A percentile compares a stretch with the other conserved stretches of the same genome.
These are phyloP conservation scores for Kregervanrija delftensis DNA, from an alignment of 805 yeast genomes.

Conservation along the genomic window DNA sequence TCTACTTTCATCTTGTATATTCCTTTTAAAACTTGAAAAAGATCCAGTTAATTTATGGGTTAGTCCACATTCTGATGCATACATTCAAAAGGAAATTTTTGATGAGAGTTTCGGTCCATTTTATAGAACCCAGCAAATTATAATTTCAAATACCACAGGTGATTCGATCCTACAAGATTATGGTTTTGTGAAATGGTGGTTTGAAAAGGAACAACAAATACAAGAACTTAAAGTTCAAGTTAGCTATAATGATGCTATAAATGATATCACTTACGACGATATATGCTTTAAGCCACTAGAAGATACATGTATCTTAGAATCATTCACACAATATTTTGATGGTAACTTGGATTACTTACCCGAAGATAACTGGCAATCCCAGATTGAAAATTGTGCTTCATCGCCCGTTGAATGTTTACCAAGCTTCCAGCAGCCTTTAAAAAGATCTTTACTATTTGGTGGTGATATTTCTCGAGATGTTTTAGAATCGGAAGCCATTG, in stretches of 20 bases:
- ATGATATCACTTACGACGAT: slow-evolving; percentile 41
- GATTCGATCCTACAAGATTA: slow-evolving; percentile 56
- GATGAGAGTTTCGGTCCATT: slow-evolving; percentile 88
- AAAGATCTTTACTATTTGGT: slow-evolving; percentile 65
- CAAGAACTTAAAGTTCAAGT: slow-evolving; percentile 23
- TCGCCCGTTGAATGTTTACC: slow-evolving; percentile 91
- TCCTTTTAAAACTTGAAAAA: slow-evolving; percentile 54
- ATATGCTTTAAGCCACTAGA: slow-evolving; percentile 81
- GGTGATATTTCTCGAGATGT: slow-evolving; percentile 36
- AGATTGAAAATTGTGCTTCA: slow-evolving; percentile 54
- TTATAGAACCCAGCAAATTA: slow-evolving; percentile 80
- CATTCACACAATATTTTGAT: slow-evolving; percentile 80
- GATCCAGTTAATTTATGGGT: slow-evolving; percentile 90
- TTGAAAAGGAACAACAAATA: slow-evolving; percentile 60
- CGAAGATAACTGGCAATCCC: slow-evolving; percentile 47
- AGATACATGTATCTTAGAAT: slow-evolving; percentile 76
- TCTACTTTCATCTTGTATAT: slow-evolving; percentile 45
- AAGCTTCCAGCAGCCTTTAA: slow-evolving; percentile 82
- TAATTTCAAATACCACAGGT: slow-evolving; percentile 62
- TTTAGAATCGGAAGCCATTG: slow-evolving; percentile 61
- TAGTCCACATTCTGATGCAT: slow-evolving; percentile 65
- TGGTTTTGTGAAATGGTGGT: slow-evolving; percentile 82
- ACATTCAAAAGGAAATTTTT: slow-evolving; percentile 56
- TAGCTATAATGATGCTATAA: slow-evolving; percentile 1
- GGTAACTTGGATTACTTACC: slow-evolving; percentile 49